Evolutionary conservation across 1,284 basidiomycete species (phyloP).

Genomic region (Lignosus rhinocerotis): DNA sequence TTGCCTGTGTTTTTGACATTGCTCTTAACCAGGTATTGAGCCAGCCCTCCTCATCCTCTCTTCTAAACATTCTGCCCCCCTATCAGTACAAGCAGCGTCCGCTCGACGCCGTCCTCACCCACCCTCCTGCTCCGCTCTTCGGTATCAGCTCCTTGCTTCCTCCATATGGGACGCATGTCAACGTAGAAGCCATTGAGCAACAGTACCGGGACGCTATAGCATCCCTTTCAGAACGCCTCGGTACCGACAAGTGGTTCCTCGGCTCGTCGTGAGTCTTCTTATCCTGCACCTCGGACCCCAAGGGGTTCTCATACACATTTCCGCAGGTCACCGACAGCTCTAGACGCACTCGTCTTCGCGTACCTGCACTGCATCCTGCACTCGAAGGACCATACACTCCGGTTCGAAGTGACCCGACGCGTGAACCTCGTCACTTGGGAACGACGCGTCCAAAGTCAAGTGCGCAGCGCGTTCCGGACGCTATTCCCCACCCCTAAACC

Average conservation of each 20-base stretch:
- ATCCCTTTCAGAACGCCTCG: constrained; percentile 71
- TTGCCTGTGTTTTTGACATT: constrained; percentile 1
- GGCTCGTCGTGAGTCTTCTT: constrained; percentile 58
- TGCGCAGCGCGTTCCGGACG: constrained; percentile 51
- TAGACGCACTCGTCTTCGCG: constrained; percentile 78
- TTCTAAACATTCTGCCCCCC: constrained; percentile 37
- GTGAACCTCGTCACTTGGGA: constrained; percentile 81
- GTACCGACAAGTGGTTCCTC: constrained; percentile 76
- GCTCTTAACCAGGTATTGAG: constrained; percentile 52
- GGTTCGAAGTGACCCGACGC: constrained; percentile 65
- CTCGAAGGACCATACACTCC: constrained; percentile 47
- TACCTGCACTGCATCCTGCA: constrained; percentile 69
- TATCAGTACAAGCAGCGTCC: constrained; percentile 34
- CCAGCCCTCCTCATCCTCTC: constrained; percentile 43
- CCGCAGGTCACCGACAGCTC: constrained; percentile 63
- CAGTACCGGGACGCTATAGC: constrained; percentile 72
- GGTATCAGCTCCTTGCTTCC: constrained; percentile 65
- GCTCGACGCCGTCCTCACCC: constrained; percentile 47
- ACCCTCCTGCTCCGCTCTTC: constrained; percentile 68
- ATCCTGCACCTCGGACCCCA: neutral
- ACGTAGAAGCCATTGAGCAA: constrained; percentile 47
- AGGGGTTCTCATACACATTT: constrained; percentile 8
- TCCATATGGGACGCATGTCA: constrained; percentile 56
- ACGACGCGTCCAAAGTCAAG: constrained; percentile 57
- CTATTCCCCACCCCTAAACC: neutral